These are phyloP conservation scores for Elongisporangium senticosum DNA, from an alignment of 352 stramenopile genomes.

Conservation along the genomic window DNA sequence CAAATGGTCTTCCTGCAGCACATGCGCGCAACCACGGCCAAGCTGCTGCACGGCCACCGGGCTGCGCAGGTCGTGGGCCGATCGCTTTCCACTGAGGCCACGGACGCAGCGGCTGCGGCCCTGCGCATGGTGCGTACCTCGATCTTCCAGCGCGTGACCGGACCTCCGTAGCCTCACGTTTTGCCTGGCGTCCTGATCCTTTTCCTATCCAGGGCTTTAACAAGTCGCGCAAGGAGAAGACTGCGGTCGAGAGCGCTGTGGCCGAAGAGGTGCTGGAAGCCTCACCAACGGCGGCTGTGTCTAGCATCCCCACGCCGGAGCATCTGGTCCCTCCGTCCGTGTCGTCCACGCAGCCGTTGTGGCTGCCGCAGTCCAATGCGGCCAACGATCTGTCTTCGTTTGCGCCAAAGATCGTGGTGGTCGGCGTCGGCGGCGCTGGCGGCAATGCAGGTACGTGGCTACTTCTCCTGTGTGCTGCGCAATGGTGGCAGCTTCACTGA, in stretches of 20 bases:
- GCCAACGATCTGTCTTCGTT: conserved; percentile 64
- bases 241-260: conserved; percentile 8
- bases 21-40: conserved; percentile 23
- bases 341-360: conserved; percentile 66
- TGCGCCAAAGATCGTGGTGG: conserved; percentile 82
- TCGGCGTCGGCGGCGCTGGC: conserved; percentile 82
- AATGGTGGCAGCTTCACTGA: neutral
- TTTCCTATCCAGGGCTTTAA: conserved; percentile 33
- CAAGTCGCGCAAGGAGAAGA: conserved; percentile 38
- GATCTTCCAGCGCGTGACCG: neutral
- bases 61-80: conserved; percentile 6
- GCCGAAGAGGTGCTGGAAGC: conserved; percentile 2
- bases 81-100: conserved; percentile 61
- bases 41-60: conserved; percentile 26
- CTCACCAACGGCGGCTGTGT: conserved; percentile 1
- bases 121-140: conserved; percentile 50
- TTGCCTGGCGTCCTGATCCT: neutral
- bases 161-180: neutral
- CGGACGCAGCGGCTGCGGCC: conserved; percentile 58
- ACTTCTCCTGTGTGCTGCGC: neutral
- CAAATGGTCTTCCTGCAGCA: conserved; percentile 30
- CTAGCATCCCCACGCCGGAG: conserved; percentile 11
- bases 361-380: conserved; percentile 65
- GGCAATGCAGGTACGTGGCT: conserved; percentile 66
- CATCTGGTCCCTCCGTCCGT: conserved; percentile 30